Conservation (phyloP, 345 rosid species). For the Euphorbia pulcherrima region DNA sequence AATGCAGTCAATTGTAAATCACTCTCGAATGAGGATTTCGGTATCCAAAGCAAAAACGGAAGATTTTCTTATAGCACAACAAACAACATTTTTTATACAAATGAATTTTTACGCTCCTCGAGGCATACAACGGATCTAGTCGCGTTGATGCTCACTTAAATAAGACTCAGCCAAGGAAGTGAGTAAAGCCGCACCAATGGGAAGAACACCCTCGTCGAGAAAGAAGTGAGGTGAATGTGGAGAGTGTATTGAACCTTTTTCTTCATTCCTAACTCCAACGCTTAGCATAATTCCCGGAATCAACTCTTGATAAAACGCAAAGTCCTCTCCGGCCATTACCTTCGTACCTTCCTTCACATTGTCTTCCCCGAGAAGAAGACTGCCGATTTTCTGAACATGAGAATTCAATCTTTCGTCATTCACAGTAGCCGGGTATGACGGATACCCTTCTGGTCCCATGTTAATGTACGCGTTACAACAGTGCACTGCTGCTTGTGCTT, state of each 20-base stretch:
- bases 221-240: slow-evolving; percentile 73
- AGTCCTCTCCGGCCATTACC: slow-evolving; percentile 81
- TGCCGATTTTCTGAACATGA: slow-evolving; percentile 47
- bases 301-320: slow-evolving; percentile 67
- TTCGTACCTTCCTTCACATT: slow-evolving; percentile 39
- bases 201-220: slow-evolving; percentile 74
- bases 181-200: slow-evolving; percentile 68
- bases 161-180: slow-evolving; percentile 66
- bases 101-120: background rate
- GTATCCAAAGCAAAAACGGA: too few species aligned
- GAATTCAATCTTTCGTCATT: slow-evolving; percentile 56
- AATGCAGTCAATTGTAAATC: too few species aligned
- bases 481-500: slow-evolving; percentile 61
- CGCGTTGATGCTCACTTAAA: slow-evolving; percentile 47
- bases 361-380: slow-evolving; percentile 54
- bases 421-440: slow-evolving; percentile 56
- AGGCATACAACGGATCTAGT: slow-evolving; percentile 10
- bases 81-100: too few species aligned
- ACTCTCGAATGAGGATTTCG: too few species aligned
- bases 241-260: slow-evolving; percentile 57
- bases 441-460: slow-evolving; percentile 41
- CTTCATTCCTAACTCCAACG: slow-evolving; percentile 66
- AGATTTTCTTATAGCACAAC: too few species aligned
- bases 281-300: slow-evolving; percentile 67
- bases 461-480: slow-evolving; percentile 55